phyloP scores from a whole-genome alignment of 2,329 filamentous ascomycete species.

The Ophiostoma perfectum region DNA sequence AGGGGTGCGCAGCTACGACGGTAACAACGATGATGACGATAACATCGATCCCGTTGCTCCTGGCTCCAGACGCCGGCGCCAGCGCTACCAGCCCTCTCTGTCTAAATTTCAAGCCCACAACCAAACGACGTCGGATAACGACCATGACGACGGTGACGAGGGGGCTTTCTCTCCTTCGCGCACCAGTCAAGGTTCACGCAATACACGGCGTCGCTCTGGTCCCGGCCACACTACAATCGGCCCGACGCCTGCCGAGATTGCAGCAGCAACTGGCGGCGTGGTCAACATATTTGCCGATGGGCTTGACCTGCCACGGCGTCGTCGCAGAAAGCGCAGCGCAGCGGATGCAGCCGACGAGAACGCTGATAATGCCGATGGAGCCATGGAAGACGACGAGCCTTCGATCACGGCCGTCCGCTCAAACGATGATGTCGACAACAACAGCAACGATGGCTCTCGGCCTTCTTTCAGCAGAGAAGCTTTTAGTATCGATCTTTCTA shows the following conservation, averaged over 20 bases:
- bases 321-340: not conserved
- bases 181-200: not conserved
- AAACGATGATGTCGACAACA: not conserved
- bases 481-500: not conserved
- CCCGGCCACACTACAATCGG: not conserved
- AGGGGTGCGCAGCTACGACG: not conserved
- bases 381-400: not conserved
- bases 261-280: not conserved
- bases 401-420: not conserved
- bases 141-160: too few species aligned
- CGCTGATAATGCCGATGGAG: not conserved
- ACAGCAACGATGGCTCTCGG: not conserved
- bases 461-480: not conserved
- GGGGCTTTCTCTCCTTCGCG: not conserved
- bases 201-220: slow-evolving; percentile 1
- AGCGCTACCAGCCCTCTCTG: not conserved
- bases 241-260: not conserved
- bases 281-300: slow-evolving; percentile 8
- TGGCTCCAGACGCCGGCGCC: not conserved
- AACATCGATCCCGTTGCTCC: not conserved
- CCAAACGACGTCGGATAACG: not conserved
- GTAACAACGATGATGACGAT: slow-evolving; percentile 14
- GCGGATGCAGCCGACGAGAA: not conserved
- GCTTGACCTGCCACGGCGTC: slow-evolving; percentile 8
- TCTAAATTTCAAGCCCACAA: not conserved